Conservation (phyloP, 2,329 filamentous ascomycete genomes). For the Sclerotinia borealis region DNA sequence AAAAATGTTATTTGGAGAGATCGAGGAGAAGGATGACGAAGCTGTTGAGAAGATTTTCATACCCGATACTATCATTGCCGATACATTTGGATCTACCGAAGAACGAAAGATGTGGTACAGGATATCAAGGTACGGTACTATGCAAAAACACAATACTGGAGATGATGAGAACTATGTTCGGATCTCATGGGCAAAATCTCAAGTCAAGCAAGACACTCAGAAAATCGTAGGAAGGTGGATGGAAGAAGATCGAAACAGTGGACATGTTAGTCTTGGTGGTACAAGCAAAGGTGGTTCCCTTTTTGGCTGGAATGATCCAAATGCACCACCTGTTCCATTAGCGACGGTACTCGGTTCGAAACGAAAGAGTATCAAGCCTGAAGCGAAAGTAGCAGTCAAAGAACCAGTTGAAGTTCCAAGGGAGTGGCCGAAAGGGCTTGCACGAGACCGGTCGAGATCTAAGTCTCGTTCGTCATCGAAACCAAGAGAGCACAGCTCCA, state of each 20-base stretch:
- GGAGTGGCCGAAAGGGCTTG: slow-evolving; percentile 26
- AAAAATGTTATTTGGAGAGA: slow-evolving; percentile 27
- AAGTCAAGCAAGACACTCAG: slow-evolving; percentile 47
- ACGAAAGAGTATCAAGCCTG: slow-evolving; percentile 18
- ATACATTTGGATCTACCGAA: slow-evolving; percentile 48
- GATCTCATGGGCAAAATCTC: slow-evolving; percentile 52
- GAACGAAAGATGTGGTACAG: slow-evolving; percentile 62
- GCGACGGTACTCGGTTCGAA: slow-evolving; percentile 24
- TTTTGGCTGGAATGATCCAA: slow-evolving; percentile 55
- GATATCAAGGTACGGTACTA: slow-evolving; percentile 53
- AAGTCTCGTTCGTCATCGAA: slow-evolving; percentile 21
- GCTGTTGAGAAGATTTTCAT: slow-evolving; percentile 26
- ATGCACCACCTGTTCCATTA: slow-evolving; percentile 45
- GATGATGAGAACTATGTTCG: slow-evolving; percentile 55
- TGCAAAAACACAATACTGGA: slow-evolving; percentile 49
- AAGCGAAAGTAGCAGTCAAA: slow-evolving; percentile 6
- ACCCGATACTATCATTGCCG: slow-evolving; percentile 30
- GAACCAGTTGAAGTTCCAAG: slow-evolving; percentile 20
- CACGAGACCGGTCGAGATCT: slow-evolving; percentile 18
- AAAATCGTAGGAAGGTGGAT: slow-evolving; percentile 60
- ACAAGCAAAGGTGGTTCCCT: slow-evolving; percentile 43
- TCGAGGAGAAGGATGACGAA: slow-evolving; percentile 15
- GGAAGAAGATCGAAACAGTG: slow-evolving; percentile 55
- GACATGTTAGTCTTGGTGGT: slow-evolving; percentile 42
- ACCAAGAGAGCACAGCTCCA: slow-evolving; percentile 21